Percentiles rank a stretch among this genome's conserved stretches.
Evolutionary conservation across 2,329 filamentous ascomycete species (phyloP).

Genomic region (Aureobasidium sp.): DNA sequence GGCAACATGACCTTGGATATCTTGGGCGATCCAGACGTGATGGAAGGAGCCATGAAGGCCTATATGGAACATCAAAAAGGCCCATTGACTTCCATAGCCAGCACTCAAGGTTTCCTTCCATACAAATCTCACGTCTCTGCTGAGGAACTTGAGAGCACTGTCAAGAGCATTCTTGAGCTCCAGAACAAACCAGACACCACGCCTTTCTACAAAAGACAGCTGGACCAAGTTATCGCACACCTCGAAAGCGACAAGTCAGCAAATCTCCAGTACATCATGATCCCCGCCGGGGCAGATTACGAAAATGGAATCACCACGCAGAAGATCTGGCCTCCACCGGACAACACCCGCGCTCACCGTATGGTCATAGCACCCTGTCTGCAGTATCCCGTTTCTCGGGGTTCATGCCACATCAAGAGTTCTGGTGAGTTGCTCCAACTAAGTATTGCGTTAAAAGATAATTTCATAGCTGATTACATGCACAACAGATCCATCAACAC

Average conservation of each 20-base stretch:
- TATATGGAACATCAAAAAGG: conserved; percentile 28
- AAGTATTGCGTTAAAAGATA: background rate
- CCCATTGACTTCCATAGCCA: conserved; percentile 27
- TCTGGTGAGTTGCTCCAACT: conserved; percentile 11
- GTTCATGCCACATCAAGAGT: conserved; percentile 28
- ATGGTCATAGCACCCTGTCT: conserved; percentile 25
- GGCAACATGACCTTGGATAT: conserved; percentile 25
- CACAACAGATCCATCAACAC: conserved; percentile 15
- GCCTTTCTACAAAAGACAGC: conserved; percentile 31
- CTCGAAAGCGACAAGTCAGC: conserved; percentile 31
- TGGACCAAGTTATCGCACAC: conserved; percentile 29
- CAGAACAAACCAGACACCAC: conserved; percentile 20
- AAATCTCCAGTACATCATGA: conserved; percentile 31
- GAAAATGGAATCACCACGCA: conserved; percentile 26
- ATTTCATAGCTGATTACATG: background rate
- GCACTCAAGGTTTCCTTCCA: conserved; percentile 33
- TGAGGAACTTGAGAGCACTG: conserved; percentile 28
- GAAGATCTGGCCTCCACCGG: conserved; percentile 23
- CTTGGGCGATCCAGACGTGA: conserved; percentile 27
- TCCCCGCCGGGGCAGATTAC: conserved; percentile 25
- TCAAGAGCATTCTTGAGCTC: conserved; percentile 27
- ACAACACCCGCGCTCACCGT: conserved; percentile 20
- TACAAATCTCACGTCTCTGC: conserved; percentile 29
- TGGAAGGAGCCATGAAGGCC: conserved; percentile 29
- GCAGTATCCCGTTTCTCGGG: conserved; percentile 27